Percentiles rank a stretch among this genome's conserved stretches.
phyloP scores from a whole-genome alignment of 768 basidiomycete genomes.

The Antrodiella citrinella region DNA sequence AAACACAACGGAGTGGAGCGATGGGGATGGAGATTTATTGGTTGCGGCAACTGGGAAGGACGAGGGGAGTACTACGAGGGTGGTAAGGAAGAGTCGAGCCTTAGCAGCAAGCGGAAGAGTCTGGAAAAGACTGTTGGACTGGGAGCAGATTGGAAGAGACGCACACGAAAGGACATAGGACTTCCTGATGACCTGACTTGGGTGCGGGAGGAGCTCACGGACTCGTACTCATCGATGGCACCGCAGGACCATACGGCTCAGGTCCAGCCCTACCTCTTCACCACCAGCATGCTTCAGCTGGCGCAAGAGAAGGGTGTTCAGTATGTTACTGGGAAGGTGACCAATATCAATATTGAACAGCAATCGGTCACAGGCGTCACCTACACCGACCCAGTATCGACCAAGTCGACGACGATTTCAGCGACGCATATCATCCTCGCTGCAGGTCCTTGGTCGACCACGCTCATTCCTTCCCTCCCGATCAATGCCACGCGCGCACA shows the following conservation, averaged over 20 bases:
- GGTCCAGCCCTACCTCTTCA: conserved; percentile 71
- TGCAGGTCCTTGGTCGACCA: conserved; percentile 84
- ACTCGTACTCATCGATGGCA: conserved; percentile 55
- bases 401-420: conserved; percentile 27
- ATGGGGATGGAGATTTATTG: conserved; percentile 82
- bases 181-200: conserved; percentile 27
- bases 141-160: conserved; percentile 8
- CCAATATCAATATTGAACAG: conserved; percentile 31
- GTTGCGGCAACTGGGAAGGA: conserved; percentile 71
- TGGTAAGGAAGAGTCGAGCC: conserved; percentile 20
- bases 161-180: conserved; percentile 10
- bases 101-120: conserved; percentile 33
- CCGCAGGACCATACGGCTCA: conserved; percentile 55
- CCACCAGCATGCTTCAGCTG: conserved; percentile 60
- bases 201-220: conserved; percentile 42
- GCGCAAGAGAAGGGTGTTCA: conserved; percentile 46
- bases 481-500: conserved; percentile 63
- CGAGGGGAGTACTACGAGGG: conserved; percentile 31
- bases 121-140: conserved; percentile 51
- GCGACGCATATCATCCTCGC: conserved; percentile 69
- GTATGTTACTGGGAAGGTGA: conserved; percentile 39
- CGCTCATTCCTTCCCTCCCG: conserved; percentile 46
- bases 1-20: conserved; percentile 57
- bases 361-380: conserved; percentile 38
- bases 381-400: conserved; percentile 23